phyloP scores from a whole-genome alignment of 306 rosid genomes.

The Cucurbita pepo region DNA sequence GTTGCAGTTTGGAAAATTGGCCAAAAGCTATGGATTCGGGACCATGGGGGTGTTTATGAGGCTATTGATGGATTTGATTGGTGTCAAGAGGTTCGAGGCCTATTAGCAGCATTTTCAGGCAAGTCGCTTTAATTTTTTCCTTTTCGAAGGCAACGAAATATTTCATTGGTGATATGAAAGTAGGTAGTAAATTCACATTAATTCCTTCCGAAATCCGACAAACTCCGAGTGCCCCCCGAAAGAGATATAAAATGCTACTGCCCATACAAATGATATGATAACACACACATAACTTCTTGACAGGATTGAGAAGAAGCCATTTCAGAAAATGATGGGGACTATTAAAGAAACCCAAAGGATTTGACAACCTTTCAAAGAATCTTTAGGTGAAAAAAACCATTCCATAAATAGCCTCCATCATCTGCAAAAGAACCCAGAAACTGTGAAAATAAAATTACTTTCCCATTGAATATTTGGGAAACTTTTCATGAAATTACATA shows the following conservation, averaged over 20 bases:
- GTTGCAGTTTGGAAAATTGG: constrained; percentile 69
- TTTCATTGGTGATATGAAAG: background rate
- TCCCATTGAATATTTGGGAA: background rate
- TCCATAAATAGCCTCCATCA: no score
- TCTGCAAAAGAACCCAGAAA: no score
- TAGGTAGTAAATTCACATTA: background rate
- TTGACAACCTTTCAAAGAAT: no score
- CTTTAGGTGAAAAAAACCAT: no score
- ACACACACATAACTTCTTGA: no score
- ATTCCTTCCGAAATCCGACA: background rate
- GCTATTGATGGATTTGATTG: constrained; percentile 64
- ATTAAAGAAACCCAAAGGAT: no score
- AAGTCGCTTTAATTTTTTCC: constrained; percentile 11
- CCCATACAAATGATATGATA: no score
- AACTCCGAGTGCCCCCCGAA: background rate
- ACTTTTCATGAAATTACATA: no score
- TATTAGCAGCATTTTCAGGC: constrained; percentile 77
- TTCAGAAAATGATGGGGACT: no score
- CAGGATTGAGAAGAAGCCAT: background rate
- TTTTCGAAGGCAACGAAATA: background rate
- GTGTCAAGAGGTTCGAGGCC: constrained; percentile 53
- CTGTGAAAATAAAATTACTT: background rate
- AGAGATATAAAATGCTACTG: background rate
- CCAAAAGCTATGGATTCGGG: constrained; percentile 63
- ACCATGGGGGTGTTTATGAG: constrained; percentile 50